Evolutionary conservation across 441 rosid species (phyloP).

Genomic region (Lepidium campestre): DNA sequence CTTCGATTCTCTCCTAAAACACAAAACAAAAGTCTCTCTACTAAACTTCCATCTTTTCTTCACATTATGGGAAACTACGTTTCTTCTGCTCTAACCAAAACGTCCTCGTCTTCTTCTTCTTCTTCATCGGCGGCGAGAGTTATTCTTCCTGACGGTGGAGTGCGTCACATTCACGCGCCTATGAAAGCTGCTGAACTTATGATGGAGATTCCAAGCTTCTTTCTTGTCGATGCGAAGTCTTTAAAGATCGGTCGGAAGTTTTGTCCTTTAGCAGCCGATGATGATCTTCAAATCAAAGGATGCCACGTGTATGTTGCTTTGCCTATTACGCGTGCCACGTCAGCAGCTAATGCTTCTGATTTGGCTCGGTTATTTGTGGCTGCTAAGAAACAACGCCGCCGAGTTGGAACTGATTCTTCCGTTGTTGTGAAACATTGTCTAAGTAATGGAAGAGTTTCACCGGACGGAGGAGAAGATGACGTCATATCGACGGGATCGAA

Average conservation of each 20-base stretch:
- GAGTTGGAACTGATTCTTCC: neutral
- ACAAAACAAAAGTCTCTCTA: neutral
- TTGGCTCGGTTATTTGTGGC: constrained; percentile 43
- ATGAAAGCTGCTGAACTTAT: constrained; percentile 76
- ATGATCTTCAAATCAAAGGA: constrained; percentile 41
- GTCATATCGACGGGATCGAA: constrained; percentile 22
- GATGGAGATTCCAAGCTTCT: constrained; percentile 71
- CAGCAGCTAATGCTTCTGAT: constrained; percentile 49
- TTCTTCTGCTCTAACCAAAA: constrained; percentile 40
- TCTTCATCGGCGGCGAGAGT: constrained; percentile 38
- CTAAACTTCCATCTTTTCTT: neutral
- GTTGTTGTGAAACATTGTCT: neutral
- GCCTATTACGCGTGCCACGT: constrained; percentile 56
- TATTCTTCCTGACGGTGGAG: constrained; percentile 55
- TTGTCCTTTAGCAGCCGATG: constrained; percentile 62
- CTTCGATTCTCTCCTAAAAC: constrained; percentile 19
- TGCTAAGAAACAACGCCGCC: constrained; percentile 28
- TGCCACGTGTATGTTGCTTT: constrained; percentile 52
- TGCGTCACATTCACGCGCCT: constrained; percentile 40
- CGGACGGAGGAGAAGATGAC: constrained; percentile 29
- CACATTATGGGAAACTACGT: constrained; percentile 61
- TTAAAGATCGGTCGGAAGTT: constrained; percentile 52
- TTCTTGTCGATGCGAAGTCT: constrained; percentile 49
- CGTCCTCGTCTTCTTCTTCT: constrained; percentile 22
- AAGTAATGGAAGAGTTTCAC: constrained; percentile 31